These are phyloP conservation scores for Pedinophyceae sp. DNA, from an alignment of 139 green algal species.

Conservation along the genomic window DNA sequence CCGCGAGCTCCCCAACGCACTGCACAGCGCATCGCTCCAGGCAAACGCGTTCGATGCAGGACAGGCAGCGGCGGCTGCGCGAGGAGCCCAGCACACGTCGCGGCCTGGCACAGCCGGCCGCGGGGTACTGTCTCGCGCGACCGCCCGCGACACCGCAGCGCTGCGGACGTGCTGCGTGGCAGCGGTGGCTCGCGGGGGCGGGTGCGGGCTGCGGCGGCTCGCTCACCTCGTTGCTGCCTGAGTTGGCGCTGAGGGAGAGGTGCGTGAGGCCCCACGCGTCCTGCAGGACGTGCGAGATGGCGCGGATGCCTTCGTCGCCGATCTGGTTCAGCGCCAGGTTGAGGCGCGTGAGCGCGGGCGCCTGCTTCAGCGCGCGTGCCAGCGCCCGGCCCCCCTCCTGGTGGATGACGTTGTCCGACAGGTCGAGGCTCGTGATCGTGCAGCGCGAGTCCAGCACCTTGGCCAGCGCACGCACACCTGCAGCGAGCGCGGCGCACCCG, in stretches of 20 bases:
- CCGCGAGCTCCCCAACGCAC: too few relatives aligned
- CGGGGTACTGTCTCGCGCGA: too few relatives aligned
- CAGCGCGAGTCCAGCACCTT: conserved; percentile 46
- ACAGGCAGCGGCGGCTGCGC: too few relatives aligned
- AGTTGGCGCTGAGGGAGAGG: conserved; percentile 45
- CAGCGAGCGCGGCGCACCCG: too few relatives aligned
- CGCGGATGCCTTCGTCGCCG: conserved; percentile 42
- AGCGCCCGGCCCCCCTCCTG: conserved; percentile 49
- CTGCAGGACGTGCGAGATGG: conserved; percentile 4
- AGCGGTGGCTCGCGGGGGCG: too few relatives aligned
- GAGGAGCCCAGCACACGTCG: too few relatives aligned
- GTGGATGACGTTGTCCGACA: conserved; percentile 53
- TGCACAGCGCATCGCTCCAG: too few relatives aligned
- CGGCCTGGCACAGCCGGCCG: too few relatives aligned
- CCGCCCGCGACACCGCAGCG: too few relatives aligned
- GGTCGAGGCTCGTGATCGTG: conserved; percentile 37
- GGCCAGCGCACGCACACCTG: conserved; percentile 47
- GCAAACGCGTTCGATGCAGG: too few relatives aligned
- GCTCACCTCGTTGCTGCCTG: conserved; percentile 15
- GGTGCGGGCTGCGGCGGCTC: too few relatives aligned
- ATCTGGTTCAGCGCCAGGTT: conserved; percentile 56
- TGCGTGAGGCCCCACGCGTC: conserved; percentile 17
- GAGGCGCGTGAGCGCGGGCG: conserved; percentile 24
- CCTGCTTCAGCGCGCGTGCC: conserved; percentile 33
- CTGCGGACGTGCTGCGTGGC: too few relatives aligned